Conservation (phyloP, 2,329 filamentous ascomycete species). For the Fusarium sp. region DNA sequence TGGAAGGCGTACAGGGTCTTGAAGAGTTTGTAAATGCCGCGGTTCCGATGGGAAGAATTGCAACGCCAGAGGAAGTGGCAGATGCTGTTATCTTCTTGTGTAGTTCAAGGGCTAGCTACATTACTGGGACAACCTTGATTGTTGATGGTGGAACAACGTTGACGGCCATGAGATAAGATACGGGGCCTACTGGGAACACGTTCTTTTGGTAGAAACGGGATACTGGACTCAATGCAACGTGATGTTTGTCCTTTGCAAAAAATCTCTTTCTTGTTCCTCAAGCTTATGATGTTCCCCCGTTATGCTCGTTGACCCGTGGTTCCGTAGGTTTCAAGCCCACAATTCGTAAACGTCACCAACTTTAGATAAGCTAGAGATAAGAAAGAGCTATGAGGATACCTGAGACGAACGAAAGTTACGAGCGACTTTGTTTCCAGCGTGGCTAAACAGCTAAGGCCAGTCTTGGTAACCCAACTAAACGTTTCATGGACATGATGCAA, state of each 20-base stretch:
- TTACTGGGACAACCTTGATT: not conserved
- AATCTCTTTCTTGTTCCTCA: fast-evolving
- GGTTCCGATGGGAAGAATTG: not conserved
- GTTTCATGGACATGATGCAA: too few relatives aligned
- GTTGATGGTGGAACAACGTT: not conserved
- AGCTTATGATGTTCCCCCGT: not conserved
- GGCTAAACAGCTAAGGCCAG: too few relatives aligned
- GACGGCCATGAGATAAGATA: not conserved
- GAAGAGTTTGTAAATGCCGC: not conserved
- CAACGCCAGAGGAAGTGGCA: not conserved
- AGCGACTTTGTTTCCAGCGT: too few relatives aligned
- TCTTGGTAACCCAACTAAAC: too few relatives aligned
- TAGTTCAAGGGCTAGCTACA: not conserved
- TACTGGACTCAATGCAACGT: too few relatives aligned
- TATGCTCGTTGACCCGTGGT: not conserved
- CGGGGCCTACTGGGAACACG: fast-evolving
- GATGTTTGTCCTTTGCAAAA: fast-evolving
- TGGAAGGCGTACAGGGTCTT: not conserved
- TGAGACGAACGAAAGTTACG: too few relatives aligned
- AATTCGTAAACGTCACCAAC: not conserved
- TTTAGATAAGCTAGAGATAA: too few relatives aligned
- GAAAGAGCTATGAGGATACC: too few relatives aligned
- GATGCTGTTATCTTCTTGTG: not conserved
- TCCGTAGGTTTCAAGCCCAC: not conserved
- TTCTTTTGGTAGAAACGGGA: fast-evolving